Evolutionary conservation across 2,329 filamentous ascomycete species (phyloP).

Genomic region (Saccharata proteae): DNA sequence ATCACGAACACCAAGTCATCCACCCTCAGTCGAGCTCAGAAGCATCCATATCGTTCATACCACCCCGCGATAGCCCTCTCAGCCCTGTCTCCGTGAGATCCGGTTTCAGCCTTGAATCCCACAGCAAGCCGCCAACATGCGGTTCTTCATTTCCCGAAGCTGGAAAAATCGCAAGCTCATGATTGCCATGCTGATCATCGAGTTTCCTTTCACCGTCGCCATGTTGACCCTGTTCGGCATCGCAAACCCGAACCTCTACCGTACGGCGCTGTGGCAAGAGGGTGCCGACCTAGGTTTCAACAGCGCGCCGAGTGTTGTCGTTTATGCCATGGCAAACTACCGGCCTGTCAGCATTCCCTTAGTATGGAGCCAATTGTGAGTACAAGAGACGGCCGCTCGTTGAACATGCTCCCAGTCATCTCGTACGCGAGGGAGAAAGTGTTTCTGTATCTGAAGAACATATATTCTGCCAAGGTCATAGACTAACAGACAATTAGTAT

Average conservation of each 20-base stretch:
- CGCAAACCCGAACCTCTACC: conserved; percentile 60
- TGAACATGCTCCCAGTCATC: background rate
- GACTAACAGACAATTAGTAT: conserved; percentile 38
- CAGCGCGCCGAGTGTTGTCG: conserved; percentile 54
- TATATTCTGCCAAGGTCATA: background rate
- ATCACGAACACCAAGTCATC: background rate
- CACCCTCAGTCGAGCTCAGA: background rate
- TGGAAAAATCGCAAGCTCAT: conserved; percentile 43
- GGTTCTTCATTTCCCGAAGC: conserved; percentile 41
- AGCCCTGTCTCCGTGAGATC: conserved; percentile 1
- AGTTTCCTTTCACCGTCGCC: conserved; percentile 54
- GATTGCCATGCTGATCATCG: conserved; percentile 48
- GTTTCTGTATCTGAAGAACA: background rate
- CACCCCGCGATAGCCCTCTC: conserved; percentile 2
- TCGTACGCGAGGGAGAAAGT: no score
- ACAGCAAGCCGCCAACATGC: conserved; percentile 8
- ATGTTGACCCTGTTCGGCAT: conserved; percentile 60
- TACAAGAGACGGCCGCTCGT: conserved; percentile 14
- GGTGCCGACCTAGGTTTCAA: conserved; percentile 62
- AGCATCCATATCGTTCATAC: background rate
- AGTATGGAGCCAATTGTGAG: conserved; percentile 63
- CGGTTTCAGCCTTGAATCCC: conserved; percentile 4
- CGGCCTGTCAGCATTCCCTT: conserved; percentile 49
- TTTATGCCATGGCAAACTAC: conserved; percentile 66
- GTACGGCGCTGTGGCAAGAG: conserved; percentile 60